A percentile compares a stretch with the other conserved stretches of the same genome.
These are phyloP conservation scores for Hemileccinum rubropunctum DNA, from an alignment of 768 basidiomycete genomes.

Conservation along the genomic window DNA sequence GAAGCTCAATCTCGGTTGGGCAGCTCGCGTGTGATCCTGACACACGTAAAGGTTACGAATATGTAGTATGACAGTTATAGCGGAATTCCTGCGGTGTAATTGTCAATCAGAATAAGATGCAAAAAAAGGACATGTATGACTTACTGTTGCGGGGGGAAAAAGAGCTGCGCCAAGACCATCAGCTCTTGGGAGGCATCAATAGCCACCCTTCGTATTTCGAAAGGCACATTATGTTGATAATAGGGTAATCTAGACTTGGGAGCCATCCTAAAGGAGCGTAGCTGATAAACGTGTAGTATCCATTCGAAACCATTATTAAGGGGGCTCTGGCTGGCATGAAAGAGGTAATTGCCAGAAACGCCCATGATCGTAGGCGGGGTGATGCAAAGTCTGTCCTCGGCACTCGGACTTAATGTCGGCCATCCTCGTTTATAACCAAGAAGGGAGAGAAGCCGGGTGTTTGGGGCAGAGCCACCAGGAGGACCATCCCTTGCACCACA, in stretches of 20 bases:
- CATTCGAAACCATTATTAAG: slow-evolving; percentile 32
- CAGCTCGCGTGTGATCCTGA: slow-evolving; percentile 49
- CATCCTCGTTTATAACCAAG: slow-evolving; percentile 33
- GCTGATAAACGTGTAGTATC: slow-evolving; percentile 32
- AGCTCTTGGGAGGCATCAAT: slow-evolving; percentile 31
- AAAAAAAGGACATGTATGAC: background rate
- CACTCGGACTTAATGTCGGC: slow-evolving; percentile 30
- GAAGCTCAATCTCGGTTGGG: slow-evolving; percentile 26
- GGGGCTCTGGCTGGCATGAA: slow-evolving; percentile 33
- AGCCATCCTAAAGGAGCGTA: slow-evolving; percentile 31
- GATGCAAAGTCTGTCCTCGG: slow-evolving; percentile 32
- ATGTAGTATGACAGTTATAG: slow-evolving; percentile 36
- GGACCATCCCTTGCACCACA: slow-evolving; percentile 31
- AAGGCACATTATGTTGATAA: slow-evolving; percentile 32
- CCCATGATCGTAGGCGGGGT: slow-evolving; percentile 33
- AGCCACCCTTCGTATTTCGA: slow-evolving; percentile 33
- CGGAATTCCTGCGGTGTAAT: slow-evolving; percentile 20
- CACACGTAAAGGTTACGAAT: slow-evolving; percentile 57
- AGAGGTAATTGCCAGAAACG: slow-evolving; percentile 31
- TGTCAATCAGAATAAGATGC: background rate
- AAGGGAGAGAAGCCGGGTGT: slow-evolving; percentile 26
- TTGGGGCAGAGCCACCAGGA: slow-evolving; percentile 15
- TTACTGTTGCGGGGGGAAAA: slow-evolving; percentile 28
- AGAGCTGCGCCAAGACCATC: slow-evolving; percentile 31
- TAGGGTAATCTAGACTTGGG: slow-evolving; percentile 26